Evolutionary conservation across 1,284 basidiomycete species (phyloP), one percentile per base, ranked within the genome.

Genomic region (Anthracocystis walkeri): DNA sequence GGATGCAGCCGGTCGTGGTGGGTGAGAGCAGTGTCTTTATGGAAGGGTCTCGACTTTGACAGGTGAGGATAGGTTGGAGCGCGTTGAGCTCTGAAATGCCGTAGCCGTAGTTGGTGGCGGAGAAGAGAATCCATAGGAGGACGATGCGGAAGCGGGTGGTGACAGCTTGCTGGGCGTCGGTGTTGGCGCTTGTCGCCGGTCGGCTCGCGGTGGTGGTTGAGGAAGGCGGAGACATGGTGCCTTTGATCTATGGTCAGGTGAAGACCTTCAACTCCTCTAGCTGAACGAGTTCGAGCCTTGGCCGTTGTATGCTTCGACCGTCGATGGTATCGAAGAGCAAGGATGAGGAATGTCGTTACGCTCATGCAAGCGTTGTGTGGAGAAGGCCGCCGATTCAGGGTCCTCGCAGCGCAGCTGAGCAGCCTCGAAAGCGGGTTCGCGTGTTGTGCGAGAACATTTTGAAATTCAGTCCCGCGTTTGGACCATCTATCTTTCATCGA

Each of bases 21-120:
- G 61, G 66, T 7, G 67, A 70, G 38, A 62, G 40, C 20, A 8
- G 48, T 7, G 27, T 49, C 1, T 48, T 33, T 7, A 38, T 25
- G 25, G 60, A 48, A 12, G 69, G 71, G 16, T 54, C 55, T 25
- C 45, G 54, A 18, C 12, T 21, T 7, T 54, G 48, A 52, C 79
- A 82, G 2, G 79, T 75, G 40, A 82, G 66, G 12, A 70, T 72
- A 18, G 67, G 58, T 42, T 80, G 79, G 8, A 84, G 70, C 2
- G 82, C 77, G 42, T 82, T 84, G 33, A 84, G 74, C 55, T 82
- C 80, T 14, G 82, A 84, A 4, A 83, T 82, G 33, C 82, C 81
- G 42, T 70, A 83, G 52, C 82, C 82, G 56, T 78, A 82, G 57
- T 82, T 82, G 65, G 80, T 73, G 8, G 79, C 72, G 4, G 79